These are phyloP conservation scores for Phycomyces blakesleeanus DNA, from an alignment of 192 early-diverging fungal species.

Conservation along the genomic window DNA sequence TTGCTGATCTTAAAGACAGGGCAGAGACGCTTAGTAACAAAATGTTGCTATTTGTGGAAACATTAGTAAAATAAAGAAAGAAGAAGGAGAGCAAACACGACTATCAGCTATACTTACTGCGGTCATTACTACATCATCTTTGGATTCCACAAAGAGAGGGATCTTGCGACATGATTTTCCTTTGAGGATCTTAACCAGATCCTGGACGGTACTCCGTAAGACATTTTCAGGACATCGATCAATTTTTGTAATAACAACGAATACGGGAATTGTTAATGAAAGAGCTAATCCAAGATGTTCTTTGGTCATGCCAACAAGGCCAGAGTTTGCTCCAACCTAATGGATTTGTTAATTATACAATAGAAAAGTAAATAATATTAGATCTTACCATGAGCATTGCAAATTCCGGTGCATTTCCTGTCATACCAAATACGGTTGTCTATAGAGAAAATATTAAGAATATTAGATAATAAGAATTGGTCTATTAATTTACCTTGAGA, in stretches of 20 bases:
- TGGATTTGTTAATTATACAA: too few species aligned
- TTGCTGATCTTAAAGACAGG: slow-evolving; percentile 95
- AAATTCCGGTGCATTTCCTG: slow-evolving; percentile 86
- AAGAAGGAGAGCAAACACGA: background rate
- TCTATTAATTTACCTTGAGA: slow-evolving; percentile 74
- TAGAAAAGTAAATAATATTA: too few species aligned
- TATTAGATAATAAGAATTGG: too few species aligned
- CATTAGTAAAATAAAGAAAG: slow-evolving; percentile 9
- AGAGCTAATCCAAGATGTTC: slow-evolving; percentile 90
- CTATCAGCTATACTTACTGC: slow-evolving; percentile 40
- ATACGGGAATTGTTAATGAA: slow-evolving; percentile 82
- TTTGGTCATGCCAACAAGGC: slow-evolving; percentile 89
- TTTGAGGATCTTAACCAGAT: slow-evolving; percentile 80
- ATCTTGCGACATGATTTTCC: slow-evolving; percentile 88
- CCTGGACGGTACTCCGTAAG: slow-evolving; percentile 77
- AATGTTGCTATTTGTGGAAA: slow-evolving; percentile 43
- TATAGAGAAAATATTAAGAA: slow-evolving; percentile 9
- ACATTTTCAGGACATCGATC: slow-evolving; percentile 89
- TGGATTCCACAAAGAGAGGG: slow-evolving; percentile 78
- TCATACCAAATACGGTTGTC: slow-evolving; percentile 95
- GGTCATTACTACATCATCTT: slow-evolving; percentile 72
- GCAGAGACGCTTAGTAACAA: slow-evolving; percentile 85
- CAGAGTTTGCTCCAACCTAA: slow-evolving; percentile 71
- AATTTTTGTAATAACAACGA: slow-evolving; percentile 92
- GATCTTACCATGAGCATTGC: slow-evolving; percentile 81